Conservation (phyloP, 2,329 filamentous ascomycete genomes). For the Fusarium agapanthi region DNA sequence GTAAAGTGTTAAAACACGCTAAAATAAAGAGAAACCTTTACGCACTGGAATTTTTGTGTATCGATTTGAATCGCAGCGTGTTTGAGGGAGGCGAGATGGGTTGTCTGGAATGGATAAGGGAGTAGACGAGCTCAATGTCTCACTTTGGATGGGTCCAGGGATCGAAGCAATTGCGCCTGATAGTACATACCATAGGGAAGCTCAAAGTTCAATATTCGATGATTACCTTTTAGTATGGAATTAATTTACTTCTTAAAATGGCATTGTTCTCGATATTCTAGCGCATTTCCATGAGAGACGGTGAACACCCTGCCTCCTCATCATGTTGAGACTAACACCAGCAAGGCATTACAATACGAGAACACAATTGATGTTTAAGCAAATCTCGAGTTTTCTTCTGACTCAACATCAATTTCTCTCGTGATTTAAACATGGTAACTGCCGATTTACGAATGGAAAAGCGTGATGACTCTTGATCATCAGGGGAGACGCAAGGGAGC, state of each 20-base stretch:
- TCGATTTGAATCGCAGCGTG: not conserved
- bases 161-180: not conserved
- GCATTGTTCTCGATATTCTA: no score
- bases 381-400: accelerated
- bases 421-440: not conserved
- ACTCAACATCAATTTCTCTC: accelerated
- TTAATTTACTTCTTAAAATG: not conserved
- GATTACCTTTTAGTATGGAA: not conserved
- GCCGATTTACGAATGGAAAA: not conserved
- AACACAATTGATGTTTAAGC: not conserved
- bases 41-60: not conserved
- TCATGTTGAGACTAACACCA: no score
- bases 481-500: conserved; percentile 26
- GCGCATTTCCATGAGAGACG: not conserved
- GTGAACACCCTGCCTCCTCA: not conserved
- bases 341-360: not conserved
- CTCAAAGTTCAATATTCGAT: accelerated
- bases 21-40: not conserved
- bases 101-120: conserved; percentile 30
- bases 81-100: conserved; percentile 18
- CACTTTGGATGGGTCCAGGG: not conserved
- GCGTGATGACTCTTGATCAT: not conserved
- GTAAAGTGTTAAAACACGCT: not conserved
- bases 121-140: conserved; percentile 27
- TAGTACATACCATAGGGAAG: accelerated